Percentiles rank a stretch among this genome's conserved stretches.
Evolutionary conservation across 2,329 filamentous ascomycete species (phyloP).

Genomic region (Ceratocystis variospora): DNA sequence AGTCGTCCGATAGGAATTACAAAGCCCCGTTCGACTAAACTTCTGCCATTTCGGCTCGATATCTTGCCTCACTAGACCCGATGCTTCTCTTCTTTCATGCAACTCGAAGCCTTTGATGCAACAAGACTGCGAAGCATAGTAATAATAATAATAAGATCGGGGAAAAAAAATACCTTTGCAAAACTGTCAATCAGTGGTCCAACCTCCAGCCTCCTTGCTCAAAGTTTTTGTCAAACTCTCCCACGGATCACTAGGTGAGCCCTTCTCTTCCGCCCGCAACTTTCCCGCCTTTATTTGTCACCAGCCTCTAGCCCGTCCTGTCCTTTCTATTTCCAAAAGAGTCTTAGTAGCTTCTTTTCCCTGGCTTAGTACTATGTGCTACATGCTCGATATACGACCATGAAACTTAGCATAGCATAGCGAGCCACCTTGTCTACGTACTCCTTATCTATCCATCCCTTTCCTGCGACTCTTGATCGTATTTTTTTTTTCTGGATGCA

Average conservation of each 20-base stretch:
- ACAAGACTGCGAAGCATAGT: not conserved
- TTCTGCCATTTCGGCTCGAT: not conserved
- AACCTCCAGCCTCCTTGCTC: not conserved
- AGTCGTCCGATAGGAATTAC: not conserved
- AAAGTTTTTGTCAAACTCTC: conserved; percentile 1
- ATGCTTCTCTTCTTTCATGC: not conserved
- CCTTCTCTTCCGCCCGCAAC: not conserved
- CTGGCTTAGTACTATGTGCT: conserved; percentile 1
- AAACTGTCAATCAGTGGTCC: not conserved
- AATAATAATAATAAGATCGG: not conserved
- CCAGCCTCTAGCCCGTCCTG: not conserved
- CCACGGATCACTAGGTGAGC: conserved; percentile 2
- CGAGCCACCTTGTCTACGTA: not conserved
- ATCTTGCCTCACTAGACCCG: not conserved
- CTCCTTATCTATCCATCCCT: not conserved
- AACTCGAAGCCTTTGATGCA: not conserved
- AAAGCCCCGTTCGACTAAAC: not conserved
- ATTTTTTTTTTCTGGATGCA: not conserved
- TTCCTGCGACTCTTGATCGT: not conserved
- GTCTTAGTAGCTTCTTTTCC: not conserved
- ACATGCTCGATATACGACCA: not conserved
- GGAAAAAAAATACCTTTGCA: not conserved
- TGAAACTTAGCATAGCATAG: not conserved
- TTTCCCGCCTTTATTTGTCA: not conserved
- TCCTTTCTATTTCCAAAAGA: conserved; percentile 1